Base-by-base conservation (phyloP, 192 early-diverging fungal genomes). In the Mortierella claussenii region DNA sequence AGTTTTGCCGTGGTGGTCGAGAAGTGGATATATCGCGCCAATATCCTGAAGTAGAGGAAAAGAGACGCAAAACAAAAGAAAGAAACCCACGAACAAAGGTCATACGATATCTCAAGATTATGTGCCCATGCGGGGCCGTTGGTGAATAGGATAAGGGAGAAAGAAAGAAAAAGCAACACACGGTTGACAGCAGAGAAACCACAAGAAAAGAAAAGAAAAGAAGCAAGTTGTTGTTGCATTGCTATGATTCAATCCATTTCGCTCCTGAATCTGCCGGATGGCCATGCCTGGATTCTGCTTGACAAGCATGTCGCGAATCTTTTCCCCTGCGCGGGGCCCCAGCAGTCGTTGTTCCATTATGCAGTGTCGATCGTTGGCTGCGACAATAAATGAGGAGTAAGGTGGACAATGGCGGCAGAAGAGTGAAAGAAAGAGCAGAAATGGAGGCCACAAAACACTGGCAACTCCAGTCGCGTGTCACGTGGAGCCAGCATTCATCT, bases 1-100 rank as follows among this genome's bases (percentile, higher is more conserved):
- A 10, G 78, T 56, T 27, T 80, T 80, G 10, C 80, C 79, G n/a
- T 80, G 80, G 7, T 79, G 70, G 57, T 88, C 84, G 0, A 88
- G 63, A 7, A 88, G 50, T 7, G 86, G 84, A 36, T 83, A 86
- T 43, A 82, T 76, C 12, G 76, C 78, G 17, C 73, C 65, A 21
- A 86, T 69, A 43, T 63, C 74, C 34, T 61, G 80, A n/a, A 86
- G 58, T 76, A 62, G 20, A 28, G 43, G 50, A 53, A 61, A 43
- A 52, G 45, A 20, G 43, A 37, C 18, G 57, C 4, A 27, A 47
- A 43, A 63, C 23, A 21, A 21, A 24, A 50, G 15, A 34, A 56
- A 40, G 18, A 27, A 28, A 5, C n/a, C 51, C 13, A n/a, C 5
- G 33, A 43, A 52, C 36, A 33, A 54, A 8, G 28, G 73, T 76